Percentiles rank a stretch among this genome's conserved stretches.
Conservation (phyloP, 179 eudicot species). For the Beta corolliflora region DNA sequence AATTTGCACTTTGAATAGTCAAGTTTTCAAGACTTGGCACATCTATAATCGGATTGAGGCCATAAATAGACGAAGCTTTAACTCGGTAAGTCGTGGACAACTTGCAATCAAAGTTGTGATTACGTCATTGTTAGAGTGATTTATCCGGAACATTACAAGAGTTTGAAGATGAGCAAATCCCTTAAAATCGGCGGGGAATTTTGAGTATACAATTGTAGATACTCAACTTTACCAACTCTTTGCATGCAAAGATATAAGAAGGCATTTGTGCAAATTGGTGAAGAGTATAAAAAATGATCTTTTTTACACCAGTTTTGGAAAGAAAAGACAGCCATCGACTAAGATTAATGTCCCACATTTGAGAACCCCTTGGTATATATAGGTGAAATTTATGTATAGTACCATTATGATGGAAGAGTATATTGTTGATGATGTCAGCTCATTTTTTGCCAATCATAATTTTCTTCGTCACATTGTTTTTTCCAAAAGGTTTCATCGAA, state of each 20-base stretch:
- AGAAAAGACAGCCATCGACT: no score
- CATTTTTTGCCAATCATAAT: background rate
- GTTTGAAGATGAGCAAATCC: background rate
- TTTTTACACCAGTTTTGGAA: background rate
- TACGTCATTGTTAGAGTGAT: background rate
- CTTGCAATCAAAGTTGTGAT: background rate
- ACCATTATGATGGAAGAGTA: conserved; percentile 21
- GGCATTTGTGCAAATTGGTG: background rate
- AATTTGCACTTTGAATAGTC: background rate
- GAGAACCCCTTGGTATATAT: background rate
- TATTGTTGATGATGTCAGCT: background rate
- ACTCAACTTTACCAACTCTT: background rate
- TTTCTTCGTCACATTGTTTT: no score
- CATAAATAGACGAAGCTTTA: background rate
- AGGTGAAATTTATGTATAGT: background rate
- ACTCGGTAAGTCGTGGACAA: background rate
- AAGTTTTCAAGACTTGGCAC: background rate
- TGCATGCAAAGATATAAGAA: background rate
- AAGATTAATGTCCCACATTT: background rate
- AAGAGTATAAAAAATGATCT: background rate
- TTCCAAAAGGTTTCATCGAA: background rate
- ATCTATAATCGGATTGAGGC: background rate
- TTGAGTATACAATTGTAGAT: background rate
- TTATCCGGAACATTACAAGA: background rate
- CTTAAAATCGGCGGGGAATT: background rate